Evolutionary conservation across 495 filamentous ascomycete genomes (phyloP), one percentile per base, ranked within the genome.

Genomic region (Amniculicola lignicola): DNA sequence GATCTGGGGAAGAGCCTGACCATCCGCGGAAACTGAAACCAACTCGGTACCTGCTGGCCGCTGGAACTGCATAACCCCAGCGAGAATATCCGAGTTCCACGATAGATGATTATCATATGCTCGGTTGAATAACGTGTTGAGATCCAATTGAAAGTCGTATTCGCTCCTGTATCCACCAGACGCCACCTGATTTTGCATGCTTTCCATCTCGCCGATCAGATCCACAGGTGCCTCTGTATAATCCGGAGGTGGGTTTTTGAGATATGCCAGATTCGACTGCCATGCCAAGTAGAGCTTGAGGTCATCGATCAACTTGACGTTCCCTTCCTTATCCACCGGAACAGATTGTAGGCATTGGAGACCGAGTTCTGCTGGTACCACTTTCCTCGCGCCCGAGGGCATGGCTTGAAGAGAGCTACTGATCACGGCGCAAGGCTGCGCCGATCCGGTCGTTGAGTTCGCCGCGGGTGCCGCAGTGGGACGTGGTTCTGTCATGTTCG

Each of bases 91-190:
- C 58, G 54, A 28, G 46, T 62, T 22, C 73, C 64, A 78, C 31
- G 42, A 64, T 58, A 77, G 71, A 51, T 78, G 75, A 7, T 75
- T 75, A 44, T 78, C 75, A 43, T 78, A 75, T 3, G 66, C 72
- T 14, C 63, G 63, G 0, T 68, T 70, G 54, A 74, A 72, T 16
- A 75, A 51, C 33, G 65, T 71, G 41, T 69, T 67, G 46, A 78
- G 51, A 46, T 75, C 72, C 15, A 54, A 55, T 46, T 76, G 72
- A 57, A 75, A 74, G 18, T 69, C 65, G 39, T 73, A 75, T 48
- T 78, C 75, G 53, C 65, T 74, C 2, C 51, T 37, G 59, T 76
- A 78, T 22, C 66, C 65, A 45, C 73, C 64, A 6, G 65, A 66
- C 9, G 59, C 23, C 5, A 76, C 61, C 35, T 69, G 67, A 6